A percentile compares a stretch with the other conserved stretches of the same genome.
Conservation (phyloP, 768 basidiomycete genomes). For the Kwoniella heveanensis region DNA sequence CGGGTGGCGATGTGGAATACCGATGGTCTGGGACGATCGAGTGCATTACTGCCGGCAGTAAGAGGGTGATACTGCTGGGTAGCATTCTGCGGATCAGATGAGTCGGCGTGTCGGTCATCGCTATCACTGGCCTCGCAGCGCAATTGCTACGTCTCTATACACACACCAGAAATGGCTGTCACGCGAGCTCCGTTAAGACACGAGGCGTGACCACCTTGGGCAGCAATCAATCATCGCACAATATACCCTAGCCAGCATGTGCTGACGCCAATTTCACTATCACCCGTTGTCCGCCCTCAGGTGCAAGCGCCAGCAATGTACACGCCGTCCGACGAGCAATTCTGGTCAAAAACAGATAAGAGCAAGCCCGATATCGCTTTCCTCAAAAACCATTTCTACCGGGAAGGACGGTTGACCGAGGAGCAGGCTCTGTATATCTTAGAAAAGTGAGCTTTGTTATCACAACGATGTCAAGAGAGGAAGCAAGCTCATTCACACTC, state of each 20-base stretch:
- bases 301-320: constrained; percentile 97
- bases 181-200: not conserved
- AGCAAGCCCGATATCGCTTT: constrained; percentile 93
- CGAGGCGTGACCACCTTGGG: no score
- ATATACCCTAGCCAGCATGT: not conserved
- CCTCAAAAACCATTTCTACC: constrained; percentile 98
- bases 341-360: constrained; percentile 81
- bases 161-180: not conserved
- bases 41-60: not conserved
- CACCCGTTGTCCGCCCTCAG: no score
- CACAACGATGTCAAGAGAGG: not conserved
- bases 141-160: not conserved
- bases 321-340: constrained; percentile 88
- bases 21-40: not conserved
- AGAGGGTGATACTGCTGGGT: no score
- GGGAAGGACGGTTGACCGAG: constrained; percentile 89
- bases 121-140: not conserved
- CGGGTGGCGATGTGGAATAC: not conserved
- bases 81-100: not conserved
- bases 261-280: not conserved
- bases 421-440: constrained; percentile 95
- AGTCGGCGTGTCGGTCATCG: not conserved
- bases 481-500: constrained; percentile 14
- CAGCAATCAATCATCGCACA: not conserved
- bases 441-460: constrained; percentile 60